These are phyloP conservation scores for Ophioceras dolichostomum DNA, from an alignment of 2,329 filamentous ascomycete species.

Conservation along the genomic window DNA sequence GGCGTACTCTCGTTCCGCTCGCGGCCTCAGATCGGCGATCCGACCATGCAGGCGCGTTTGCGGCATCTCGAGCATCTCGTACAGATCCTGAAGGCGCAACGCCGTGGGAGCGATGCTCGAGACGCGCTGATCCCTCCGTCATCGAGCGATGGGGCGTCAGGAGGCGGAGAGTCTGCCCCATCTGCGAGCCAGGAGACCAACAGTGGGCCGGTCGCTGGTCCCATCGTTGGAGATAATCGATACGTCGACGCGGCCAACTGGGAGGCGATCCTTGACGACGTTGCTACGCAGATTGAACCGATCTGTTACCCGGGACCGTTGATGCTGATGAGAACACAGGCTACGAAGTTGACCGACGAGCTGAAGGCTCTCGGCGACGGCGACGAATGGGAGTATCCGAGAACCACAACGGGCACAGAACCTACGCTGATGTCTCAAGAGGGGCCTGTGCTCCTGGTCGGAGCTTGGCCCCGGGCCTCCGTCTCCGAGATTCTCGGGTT, in stretches of 20 bases:
- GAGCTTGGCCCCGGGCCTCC: conserved; percentile 7
- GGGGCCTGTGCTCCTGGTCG: conserved; percentile 10
- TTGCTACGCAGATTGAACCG: conserved; percentile 4
- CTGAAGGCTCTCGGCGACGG: conserved; percentile 5
- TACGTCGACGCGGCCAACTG: conserved; percentile 17
- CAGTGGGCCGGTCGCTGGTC: conserved; percentile 4
- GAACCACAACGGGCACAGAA: conserved; percentile 2
- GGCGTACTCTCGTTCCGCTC: too few species aligned
- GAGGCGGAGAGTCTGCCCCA: neutral
- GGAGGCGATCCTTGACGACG: conserved; percentile 16
- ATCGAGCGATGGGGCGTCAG: too few species aligned
- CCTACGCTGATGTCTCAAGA: conserved; percentile 5
- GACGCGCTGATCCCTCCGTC: neutral
- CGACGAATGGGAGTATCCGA: neutral
- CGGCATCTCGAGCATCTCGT: conserved; percentile 6
- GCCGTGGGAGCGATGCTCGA: neutral
- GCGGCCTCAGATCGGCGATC: too few species aligned
- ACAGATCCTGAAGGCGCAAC: neutral
- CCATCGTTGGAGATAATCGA: conserved; percentile 10
- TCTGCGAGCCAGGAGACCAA: neutral
- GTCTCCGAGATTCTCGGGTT: conserved; percentile 7
- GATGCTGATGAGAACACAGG: conserved; percentile 1
- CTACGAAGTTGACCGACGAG: conserved; percentile 8
- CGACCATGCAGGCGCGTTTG: conserved; percentile 1
- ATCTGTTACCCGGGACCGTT: neutral